phyloP scores from a whole-genome alignment of 2,329 filamentous ascomycete genomes.

The Dothistroma septosporum region DNA sequence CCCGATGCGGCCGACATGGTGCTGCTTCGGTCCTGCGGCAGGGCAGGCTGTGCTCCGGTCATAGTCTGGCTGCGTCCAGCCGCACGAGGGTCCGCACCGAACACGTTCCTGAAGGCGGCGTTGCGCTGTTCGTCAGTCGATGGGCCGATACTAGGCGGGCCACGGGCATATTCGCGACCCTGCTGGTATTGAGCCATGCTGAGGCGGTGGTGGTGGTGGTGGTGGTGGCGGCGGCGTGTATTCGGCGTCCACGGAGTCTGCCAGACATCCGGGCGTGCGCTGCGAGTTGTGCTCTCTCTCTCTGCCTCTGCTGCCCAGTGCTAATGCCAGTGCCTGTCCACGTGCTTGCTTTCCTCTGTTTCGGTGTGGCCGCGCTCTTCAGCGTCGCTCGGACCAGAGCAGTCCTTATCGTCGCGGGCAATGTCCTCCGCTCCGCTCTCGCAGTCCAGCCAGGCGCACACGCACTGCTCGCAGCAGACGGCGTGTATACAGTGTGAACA shows the following conservation, averaged over 20 bases:
- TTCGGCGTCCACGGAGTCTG: conserved; percentile 15
- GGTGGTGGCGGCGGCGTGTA: conserved; percentile 2
- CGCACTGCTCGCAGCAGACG: neutral
- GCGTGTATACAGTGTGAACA: neutral
- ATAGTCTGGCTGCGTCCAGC: conserved; percentile 92
- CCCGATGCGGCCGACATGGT: conserved; percentile 54
- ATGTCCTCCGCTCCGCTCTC: neutral
- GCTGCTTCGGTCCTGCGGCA: conserved; percentile 66
- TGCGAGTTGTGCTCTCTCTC: neutral
- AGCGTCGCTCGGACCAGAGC: neutral
- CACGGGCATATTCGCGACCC: conserved; percentile 52
- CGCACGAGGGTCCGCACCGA: conserved; percentile 72
- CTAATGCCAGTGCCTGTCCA: neutral
- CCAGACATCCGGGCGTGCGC: conserved; percentile 20
- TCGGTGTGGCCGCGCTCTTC: conserved; percentile 2
- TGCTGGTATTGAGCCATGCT: conserved; percentile 63
- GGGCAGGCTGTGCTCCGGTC: conserved; percentile 69
- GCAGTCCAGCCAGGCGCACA: neutral
- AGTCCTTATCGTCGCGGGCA: neutral
- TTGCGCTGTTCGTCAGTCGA: conserved; percentile 68
- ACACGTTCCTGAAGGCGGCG: conserved; percentile 94
- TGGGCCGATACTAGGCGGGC: conserved; percentile 46
- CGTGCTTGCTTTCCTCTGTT: neutral
- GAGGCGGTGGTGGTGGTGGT: conserved; percentile 5
- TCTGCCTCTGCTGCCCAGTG: neutral